phyloP scores from a whole-genome alignment of 495 filamentous ascomycete species.

The Neurospora terricola region DNA sequence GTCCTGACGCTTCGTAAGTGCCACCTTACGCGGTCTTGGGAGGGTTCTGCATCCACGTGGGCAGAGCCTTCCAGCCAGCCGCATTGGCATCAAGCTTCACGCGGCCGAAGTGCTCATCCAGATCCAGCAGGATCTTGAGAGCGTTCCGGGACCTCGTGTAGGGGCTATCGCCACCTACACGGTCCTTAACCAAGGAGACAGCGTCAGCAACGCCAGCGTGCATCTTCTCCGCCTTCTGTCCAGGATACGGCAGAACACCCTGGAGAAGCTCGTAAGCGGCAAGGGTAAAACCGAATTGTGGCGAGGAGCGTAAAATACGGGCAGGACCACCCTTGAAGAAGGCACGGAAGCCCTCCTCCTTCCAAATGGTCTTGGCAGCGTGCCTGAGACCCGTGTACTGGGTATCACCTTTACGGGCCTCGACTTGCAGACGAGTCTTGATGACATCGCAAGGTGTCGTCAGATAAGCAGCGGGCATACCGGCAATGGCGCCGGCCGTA shows the following conservation, averaged over 20 bases:
- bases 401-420: slow-evolving; percentile 89
- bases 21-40: slow-evolving; percentile 4
- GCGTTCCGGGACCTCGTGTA: slow-evolving; percentile 85
- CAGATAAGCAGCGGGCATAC: slow-evolving; percentile 96
- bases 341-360: slow-evolving; percentile 85
- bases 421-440: slow-evolving; percentile 95
- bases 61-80: slow-evolving; percentile 39
- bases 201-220: slow-evolving; percentile 37
- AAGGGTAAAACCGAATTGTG: slow-evolving; percentile 95
- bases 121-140: slow-evolving; percentile 90
- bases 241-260: slow-evolving; percentile 72
- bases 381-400: slow-evolving; percentile 81
- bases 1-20: not conserved
- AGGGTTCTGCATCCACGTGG: slow-evolving; percentile 28
- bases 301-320: slow-evolving; percentile 85
- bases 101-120: slow-evolving; percentile 83
- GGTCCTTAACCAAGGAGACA: slow-evolving; percentile 21
- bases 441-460: slow-evolving; percentile 98
- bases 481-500: slow-evolving; percentile 89
- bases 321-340: slow-evolving; percentile 99
- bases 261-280: slow-evolving; percentile 91
- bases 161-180: slow-evolving; percentile 44
- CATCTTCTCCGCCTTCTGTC: slow-evolving; percentile 34
- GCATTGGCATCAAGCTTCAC: slow-evolving; percentile 43
- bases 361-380: slow-evolving; percentile 68